Evolutionary conservation across 139 green algal species (phyloP).

Genomic region (Chlamydomonas schloesseri): DNA sequence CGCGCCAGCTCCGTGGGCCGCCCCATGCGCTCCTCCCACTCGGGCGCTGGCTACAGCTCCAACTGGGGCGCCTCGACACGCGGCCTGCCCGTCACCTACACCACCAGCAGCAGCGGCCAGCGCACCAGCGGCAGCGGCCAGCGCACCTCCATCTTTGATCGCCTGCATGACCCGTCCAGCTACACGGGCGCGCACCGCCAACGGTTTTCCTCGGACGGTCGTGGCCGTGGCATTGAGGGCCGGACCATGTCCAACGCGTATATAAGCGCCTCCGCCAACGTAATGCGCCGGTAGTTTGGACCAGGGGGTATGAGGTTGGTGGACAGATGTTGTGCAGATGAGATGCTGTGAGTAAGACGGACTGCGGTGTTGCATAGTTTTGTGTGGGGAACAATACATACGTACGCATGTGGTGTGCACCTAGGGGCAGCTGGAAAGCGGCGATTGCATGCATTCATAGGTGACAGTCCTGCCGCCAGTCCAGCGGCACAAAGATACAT

Average conservation of each 20-base stretch:
- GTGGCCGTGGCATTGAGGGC: background rate
- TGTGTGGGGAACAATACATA: no score
- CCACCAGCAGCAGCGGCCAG: background rate
- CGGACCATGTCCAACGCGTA: conserved; percentile 25
- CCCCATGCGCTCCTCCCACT: background rate
- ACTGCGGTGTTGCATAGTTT: no score
- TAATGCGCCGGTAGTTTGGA: background rate
- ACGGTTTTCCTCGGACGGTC: conserved; percentile 1
- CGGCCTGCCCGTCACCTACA: background rate
- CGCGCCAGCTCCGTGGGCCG: conserved; percentile 14
- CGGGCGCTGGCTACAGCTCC: background rate
- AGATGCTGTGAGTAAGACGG: no score
- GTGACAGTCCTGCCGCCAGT: no score
- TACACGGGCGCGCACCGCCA: conserved; percentile 14
- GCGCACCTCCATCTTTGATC: conserved; percentile 22
- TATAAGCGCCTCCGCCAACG: conserved; percentile 9
- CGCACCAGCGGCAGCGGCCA: background rate
- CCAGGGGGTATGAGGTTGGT: no score
- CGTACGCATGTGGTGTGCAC: no score
- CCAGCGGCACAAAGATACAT: no score
- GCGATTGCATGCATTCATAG: no score
- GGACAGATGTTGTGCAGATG: no score
- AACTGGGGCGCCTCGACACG: background rate
- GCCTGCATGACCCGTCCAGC: conserved; percentile 11
- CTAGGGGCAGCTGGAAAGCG: no score